Evolutionary conservation across 78 protist species (phyloP), one percentile per base, ranked within the genome.

Genomic region (Goniomonas avonlea): DNA sequence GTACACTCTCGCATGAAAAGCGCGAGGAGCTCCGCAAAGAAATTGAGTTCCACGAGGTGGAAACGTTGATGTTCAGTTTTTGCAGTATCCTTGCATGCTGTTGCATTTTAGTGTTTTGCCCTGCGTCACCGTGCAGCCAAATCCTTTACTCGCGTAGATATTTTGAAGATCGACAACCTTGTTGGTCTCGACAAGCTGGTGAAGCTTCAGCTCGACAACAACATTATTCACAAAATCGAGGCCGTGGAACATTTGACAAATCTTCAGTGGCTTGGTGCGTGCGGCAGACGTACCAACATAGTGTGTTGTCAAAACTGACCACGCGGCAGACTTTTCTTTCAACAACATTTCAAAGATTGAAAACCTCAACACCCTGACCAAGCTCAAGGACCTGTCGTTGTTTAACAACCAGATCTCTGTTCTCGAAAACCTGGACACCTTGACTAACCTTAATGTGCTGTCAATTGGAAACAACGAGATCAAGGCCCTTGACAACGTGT

Each of bases 141-240:
- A 2, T 38, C 66, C 20, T 55, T 40, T 55, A 13, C 21, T 58
- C 50, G 27, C 75, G 35, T 41, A 31, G 18, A 37, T 31, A 23
- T 74, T 4, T 18, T 47, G 8, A 60, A 50, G 75, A 74, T 82
- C 38, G 43, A 39, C 65, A 82, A 82, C 39, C 61, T 82, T 11
- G 25, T 5, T 29, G 82, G 79, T 9, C 37, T 60, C 21, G 18
- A n/a, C 13, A 11, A 25, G 0, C 55, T 82, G 23, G 61, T 27
- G 55, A 73, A 71, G 34, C 70, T 82, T 23, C 43, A 55, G 48
- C 55, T 82, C 27, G 86, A 82, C 76, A 82, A 82, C 80, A 82
- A 82, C 55, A 34, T 34, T 25, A 61, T 82, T 41, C 41, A 50
- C 66, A 73, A 56, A 20, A 74, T 68, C 29, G 75, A 68, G 34